Base-by-base conservation (phyloP, 495 filamentous ascomycete genomes). In the Xylaria cubensis region DNA sequence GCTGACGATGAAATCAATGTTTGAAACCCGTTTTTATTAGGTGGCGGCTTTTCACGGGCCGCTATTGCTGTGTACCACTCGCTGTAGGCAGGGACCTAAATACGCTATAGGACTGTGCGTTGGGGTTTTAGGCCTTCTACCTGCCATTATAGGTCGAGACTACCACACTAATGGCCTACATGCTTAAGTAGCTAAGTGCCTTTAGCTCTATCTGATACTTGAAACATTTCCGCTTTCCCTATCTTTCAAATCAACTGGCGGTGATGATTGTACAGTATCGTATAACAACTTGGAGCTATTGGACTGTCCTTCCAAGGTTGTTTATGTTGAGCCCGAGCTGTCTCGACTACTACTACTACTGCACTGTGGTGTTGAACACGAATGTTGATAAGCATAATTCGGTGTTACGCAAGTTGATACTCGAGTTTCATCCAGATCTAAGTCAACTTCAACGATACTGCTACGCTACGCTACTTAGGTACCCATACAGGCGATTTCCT, bases 1-100 rank as follows among this genome's bases (percentile, higher is more conserved):
- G 50, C 65, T 56, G 65, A 56, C 17, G 65, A 56, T 56, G 36
- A 44, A 19, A 67, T 55, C 50, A 26, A 26, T 67, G 3, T 51
- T 67, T 44, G 21, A 51, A 42, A 53, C 21, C 21, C 34, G 6
- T 6, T 24, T 51, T 53, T 32, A 39, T 51, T 39, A 36, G 44
- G 64, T 66, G 46, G 46, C 64, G 39, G 24, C 10, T 17, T 56
- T 32, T 21, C 32, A 61, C 29, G 36, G 55, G 29, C 9, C 26
- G 8, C 26, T 36, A 59, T 19, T 41, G 1, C 58, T 36, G 34
- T 61, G 21, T 34, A n/a, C 34, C 39, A 61, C 50, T n/a, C 50
- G 24, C 50, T 24, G 46, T 50, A 50, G 46, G 46, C 19, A 50
- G 46, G 4, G 46, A 42, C 46, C 6, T 50, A 8, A 7, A 19